phyloP scores from a whole-genome alignment of 2,329 filamentous ascomycete species.

The Xylaria sp. region DNA sequence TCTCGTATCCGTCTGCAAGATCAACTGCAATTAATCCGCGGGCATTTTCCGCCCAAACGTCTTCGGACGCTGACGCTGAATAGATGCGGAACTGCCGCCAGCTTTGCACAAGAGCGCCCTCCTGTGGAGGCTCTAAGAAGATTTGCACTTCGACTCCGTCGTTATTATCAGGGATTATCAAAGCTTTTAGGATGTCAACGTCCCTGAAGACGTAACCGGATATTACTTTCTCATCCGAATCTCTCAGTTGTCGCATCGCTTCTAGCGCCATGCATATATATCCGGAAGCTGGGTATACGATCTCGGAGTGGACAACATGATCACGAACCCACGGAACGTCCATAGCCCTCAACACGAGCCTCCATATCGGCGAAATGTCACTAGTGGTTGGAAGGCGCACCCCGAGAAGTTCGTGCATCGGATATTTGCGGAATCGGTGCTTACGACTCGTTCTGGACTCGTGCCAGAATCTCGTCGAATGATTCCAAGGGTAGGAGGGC shows the following conservation, averaged over 20 bases:
- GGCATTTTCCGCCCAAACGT: not conserved
- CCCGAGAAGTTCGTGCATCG: constrained; percentile 26
- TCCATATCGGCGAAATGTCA: constrained; percentile 20
- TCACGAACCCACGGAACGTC: constrained; percentile 24
- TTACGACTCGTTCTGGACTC: constrained; percentile 22
- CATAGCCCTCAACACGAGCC: constrained; percentile 12
- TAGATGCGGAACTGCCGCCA: too few relatives aligned
- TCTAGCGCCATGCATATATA: not conserved
- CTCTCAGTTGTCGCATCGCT: not conserved
- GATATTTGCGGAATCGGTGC: constrained; percentile 14
- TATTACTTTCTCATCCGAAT: not conserved
- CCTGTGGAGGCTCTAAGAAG: not conserved
- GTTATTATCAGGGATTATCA: not conserved
- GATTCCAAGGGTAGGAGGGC: constrained; percentile 22
- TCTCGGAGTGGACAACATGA: constrained; percentile 22
- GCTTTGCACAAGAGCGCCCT: not conserved
- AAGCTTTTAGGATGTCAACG: not conserved
- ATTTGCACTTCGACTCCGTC: not conserved
- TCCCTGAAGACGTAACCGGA: not conserved
- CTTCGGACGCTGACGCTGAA: not conserved
- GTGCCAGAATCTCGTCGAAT: constrained; percentile 31
- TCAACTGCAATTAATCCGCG: not conserved
- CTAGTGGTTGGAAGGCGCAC: constrained; percentile 12
- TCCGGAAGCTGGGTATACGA: constrained; percentile 19
- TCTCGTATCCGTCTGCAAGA: not conserved